These are phyloP conservation scores for Skeletonema costatum DNA, from an alignment of 108 stramenopile species.

Conservation along the genomic window DNA sequence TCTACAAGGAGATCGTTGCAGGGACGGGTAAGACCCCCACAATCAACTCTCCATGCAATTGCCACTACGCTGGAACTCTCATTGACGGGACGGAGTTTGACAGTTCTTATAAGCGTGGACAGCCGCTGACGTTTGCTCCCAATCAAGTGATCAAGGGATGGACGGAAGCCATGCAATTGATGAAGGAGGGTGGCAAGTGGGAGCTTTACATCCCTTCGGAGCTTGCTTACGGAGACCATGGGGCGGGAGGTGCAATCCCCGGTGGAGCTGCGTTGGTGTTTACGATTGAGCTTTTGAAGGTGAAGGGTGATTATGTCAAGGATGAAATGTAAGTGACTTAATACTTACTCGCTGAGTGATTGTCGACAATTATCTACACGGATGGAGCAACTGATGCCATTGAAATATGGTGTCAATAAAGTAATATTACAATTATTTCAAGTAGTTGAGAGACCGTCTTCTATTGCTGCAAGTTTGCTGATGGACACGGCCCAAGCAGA, in stretches of 20 bases:
- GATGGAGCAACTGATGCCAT: too few species aligned
- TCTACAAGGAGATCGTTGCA: constrained; percentile 77
- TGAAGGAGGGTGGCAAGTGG: constrained; percentile 77
- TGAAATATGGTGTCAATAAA: too few species aligned
- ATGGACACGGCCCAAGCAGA: too few species aligned
- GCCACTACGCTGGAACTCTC: constrained; percentile 93
- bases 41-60: constrained; percentile 67
- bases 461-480: too few species aligned
- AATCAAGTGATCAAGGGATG: constrained; percentile 91
- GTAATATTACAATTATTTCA: too few species aligned
- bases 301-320: constrained; percentile 42
- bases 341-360: too few species aligned
- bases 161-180: constrained; percentile 86
- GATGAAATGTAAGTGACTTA: constrained; percentile 11
- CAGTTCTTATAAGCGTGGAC: constrained; percentile 78
- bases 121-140: constrained; percentile 88
- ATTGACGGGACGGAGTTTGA: constrained; percentile 92
- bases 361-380: too few species aligned
- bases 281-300: constrained; percentile 60
- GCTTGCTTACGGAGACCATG: constrained; percentile 90
- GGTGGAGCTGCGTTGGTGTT: constrained; percentile 64
- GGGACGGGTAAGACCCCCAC: constrained; percentile 74
- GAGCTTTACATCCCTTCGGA: constrained; percentile 85
- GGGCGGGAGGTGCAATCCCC: constrained; percentile 60
- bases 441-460: too few species aligned